A percentile compares a stretch with the other conserved stretches of the same genome.
Evolutionary conservation across 305 asterid genomes (phyloP).

Genomic region (Nicotiana rustica): DNA sequence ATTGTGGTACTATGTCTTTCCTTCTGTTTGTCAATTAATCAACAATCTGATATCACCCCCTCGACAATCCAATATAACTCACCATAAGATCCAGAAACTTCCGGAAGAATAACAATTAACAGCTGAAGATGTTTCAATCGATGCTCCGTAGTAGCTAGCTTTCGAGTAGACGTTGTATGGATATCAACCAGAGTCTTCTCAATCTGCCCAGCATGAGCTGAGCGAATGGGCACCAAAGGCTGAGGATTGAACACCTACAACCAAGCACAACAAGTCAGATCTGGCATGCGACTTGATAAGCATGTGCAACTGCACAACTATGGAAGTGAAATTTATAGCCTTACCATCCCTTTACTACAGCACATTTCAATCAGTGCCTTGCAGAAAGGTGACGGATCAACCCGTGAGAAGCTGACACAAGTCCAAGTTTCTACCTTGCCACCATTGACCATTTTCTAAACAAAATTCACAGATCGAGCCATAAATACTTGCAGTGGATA

Average conservation of each 20-base stretch:
- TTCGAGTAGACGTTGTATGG: constrained; percentile 31
- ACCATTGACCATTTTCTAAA: constrained; percentile 78
- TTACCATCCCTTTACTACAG: constrained; percentile 80
- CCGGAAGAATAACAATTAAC: constrained; percentile 78
- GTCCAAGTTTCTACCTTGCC: constrained; percentile 72
- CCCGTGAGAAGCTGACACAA: constrained; percentile 61
- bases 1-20: background rate
- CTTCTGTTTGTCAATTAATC: background rate
- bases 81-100: constrained; percentile 71
- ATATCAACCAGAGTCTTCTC: constrained; percentile 56
- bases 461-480: constrained; percentile 5
- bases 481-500: background rate
- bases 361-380: constrained; percentile 63
- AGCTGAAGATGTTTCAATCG: constrained; percentile 54
- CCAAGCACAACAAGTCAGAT: constrained; percentile 28
- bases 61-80: constrained; percentile 26
- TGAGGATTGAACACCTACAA: constrained; percentile 50
- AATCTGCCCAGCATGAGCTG: constrained; percentile 42
- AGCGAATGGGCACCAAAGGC: constrained; percentile 52
- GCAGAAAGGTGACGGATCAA: constrained; percentile 49
- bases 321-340: constrained; percentile 26
- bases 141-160: constrained; percentile 24
- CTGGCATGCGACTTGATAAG: background rate
- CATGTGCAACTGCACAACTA: background rate
- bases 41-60: background rate